Base-by-base conservation (phyloP, 331 rosid genomes). In the Malus hybrid region DNA sequence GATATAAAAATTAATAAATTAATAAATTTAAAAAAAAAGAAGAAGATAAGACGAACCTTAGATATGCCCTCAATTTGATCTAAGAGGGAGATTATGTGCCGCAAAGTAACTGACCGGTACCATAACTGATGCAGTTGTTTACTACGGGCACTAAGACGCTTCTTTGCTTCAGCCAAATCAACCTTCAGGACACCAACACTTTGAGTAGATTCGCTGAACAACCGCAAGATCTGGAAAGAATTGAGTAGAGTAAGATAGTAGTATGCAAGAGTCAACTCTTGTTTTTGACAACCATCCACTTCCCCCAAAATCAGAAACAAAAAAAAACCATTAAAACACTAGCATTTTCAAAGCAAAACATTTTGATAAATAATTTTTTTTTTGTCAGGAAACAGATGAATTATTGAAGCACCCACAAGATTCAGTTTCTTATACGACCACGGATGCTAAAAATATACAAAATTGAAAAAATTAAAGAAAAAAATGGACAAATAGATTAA, bases 1-100 rank as follows among this genome's bases (percentile, higher is more conserved):
- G 62, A 29, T 42, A 74, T 28, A 52, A 52, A 52, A 16, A 16
- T 52, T 52, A 18, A 52, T 52, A 52, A 52, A 52, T 16, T 52
- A 6, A 15, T 6, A 34, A 34, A 34, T 6, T 34, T 0, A 36
- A 7, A 7, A 36, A 7, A 39, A 0, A 52, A 15, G 1, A 44
- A 52, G 0, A 48, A 60, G 57, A 20, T 80, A 65, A 44, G 65
- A 74, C 87, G 10, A 83, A 95, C 99, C 99, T 95, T 89, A 56
- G 98, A 89, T 74, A 95, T 90, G 86, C 93, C 94, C 89, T 95
- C 99, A 68, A 95, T 95, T 89, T 95, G 99, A 90, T 95, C 99
- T 85, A 92, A 86, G 67, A 95, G 86, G 77, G 99, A 87, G 83
- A 95, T 95, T 76, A 95, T 95, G 86, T 95, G 94, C 54, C 98